Percentiles rank a stretch among this genome's conserved stretches.
Evolutionary conservation across 208 protist species (phyloP).

Genomic region (Leishmania gerbilli): DNA sequence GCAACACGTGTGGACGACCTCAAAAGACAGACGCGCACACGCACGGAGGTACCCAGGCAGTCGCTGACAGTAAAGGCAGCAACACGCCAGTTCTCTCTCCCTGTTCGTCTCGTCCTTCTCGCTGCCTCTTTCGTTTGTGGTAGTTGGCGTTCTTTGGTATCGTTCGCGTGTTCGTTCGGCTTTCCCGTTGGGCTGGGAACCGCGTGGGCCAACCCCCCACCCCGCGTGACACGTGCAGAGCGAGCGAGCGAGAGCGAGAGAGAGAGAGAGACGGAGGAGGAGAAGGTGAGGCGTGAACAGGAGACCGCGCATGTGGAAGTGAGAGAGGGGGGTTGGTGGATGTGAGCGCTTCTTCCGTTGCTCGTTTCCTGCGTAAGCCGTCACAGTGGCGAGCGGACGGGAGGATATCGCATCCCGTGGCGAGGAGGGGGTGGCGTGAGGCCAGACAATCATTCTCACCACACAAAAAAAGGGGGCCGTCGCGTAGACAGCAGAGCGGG

Average conservation of each 20-base stretch:
- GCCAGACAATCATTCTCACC: background rate
- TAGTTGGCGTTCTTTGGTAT: background rate
- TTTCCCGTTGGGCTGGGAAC: background rate
- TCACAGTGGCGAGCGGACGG: background rate
- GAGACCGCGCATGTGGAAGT: background rate
- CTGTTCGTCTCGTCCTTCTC: background rate
- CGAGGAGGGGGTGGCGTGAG: background rate
- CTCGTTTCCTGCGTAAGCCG: background rate
- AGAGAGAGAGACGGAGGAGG: background rate
- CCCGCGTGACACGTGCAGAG: background rate
- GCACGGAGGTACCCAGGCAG: background rate
- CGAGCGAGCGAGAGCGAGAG: background rate
- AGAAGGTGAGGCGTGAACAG: background rate
- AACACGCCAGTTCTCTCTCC: background rate
- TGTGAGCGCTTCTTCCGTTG: background rate
- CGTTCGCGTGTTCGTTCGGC: background rate
- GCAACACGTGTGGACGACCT: background rate
- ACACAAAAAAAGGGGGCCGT: background rate
- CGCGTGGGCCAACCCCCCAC: background rate
- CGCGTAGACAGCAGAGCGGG: background rate
- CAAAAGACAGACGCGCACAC: background rate
- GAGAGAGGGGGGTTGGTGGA: background rate
- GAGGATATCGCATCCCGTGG: background rate
- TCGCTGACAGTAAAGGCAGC: background rate
- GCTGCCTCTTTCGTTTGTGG: background rate